phyloP scores from a whole-genome alignment of 2,329 filamentous ascomycete genomes.

The Monilinia laxa region DNA sequence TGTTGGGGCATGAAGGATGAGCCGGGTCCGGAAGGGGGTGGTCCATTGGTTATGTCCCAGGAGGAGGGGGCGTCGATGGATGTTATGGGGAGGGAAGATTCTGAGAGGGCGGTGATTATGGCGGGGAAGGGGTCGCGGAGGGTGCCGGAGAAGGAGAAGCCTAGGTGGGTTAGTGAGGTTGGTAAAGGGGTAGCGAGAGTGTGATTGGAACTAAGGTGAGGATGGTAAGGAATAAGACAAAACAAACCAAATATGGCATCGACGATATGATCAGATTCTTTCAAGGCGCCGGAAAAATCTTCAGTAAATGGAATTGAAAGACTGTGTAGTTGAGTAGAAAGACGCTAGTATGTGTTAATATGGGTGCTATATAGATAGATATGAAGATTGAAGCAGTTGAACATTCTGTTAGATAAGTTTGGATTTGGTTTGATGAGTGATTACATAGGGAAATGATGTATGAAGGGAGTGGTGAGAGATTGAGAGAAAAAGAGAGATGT shows the following conservation, averaged over 20 bases:
- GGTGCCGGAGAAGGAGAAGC: slow-evolving; percentile 89
- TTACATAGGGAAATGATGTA: not conserved
- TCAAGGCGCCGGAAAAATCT: slow-evolving; percentile 69
- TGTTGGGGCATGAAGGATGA: slow-evolving; percentile 76
- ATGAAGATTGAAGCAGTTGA: not conserved
- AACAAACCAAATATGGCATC: slow-evolving; percentile 85
- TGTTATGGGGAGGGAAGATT: slow-evolving; percentile 73
- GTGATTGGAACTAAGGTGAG: not conserved
- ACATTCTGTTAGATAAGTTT: not conserved
- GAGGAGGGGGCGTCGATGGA: slow-evolving; percentile 91
- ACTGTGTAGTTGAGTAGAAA: slow-evolving; percentile 80
- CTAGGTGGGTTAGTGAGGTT: slow-evolving; percentile 43
- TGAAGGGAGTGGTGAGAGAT: no score
- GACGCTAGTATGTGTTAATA: slow-evolving; percentile 54
- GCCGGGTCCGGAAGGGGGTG: slow-evolving; percentile 73
- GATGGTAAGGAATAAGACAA: not conserved
- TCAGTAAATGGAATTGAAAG: slow-evolving; percentile 80
- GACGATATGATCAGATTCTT: slow-evolving; percentile 73
- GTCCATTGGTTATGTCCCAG: slow-evolving; percentile 89
- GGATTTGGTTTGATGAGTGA: not conserved
- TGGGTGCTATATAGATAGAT: slow-evolving; percentile 7
- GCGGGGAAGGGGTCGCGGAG: slow-evolving; percentile 88
- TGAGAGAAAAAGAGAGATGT: slow-evolving; percentile 28
- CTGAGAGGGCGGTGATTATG: slow-evolving; percentile 75
- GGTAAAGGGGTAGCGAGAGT: slow-evolving; percentile 18